These are phyloP conservation scores for Nitzschia palea DNA, from an alignment of 108 stramenopile species.

Conservation along the genomic window DNA sequence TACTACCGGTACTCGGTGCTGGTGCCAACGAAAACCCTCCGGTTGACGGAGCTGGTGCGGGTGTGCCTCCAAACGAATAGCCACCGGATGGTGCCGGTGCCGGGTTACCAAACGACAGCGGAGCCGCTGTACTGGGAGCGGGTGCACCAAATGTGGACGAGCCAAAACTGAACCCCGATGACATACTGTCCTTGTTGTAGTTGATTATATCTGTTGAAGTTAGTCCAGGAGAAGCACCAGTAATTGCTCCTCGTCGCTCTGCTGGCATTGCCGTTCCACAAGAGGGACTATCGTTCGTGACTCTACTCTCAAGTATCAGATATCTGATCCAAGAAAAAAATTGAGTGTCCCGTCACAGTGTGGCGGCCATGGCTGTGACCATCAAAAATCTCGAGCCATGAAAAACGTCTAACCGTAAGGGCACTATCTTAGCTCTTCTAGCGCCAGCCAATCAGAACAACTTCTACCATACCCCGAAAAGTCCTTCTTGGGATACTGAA, in stretches of 20 bases:
- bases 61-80: constrained; percentile 40
- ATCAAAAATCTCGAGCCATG: too few relatives aligned
- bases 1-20: constrained; percentile 18
- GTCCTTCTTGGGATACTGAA: too few relatives aligned
- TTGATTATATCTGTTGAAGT: not conserved
- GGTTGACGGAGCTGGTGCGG: constrained; percentile 17
- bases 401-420: too few relatives aligned
- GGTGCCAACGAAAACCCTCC: constrained; percentile 45
- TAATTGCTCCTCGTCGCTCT: constrained; percentile 29
- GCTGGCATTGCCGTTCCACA: constrained; percentile 25
- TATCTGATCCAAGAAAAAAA: too few relatives aligned
- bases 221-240: constrained; percentile 5
- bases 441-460: too few relatives aligned
- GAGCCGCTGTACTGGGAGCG: constrained; percentile 29
- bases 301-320: not conserved
- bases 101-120: constrained; percentile 33
- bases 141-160: constrained; percentile 35
- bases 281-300: not conserved
- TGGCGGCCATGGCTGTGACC: too few relatives aligned
- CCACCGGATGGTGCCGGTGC: constrained; percentile 51
- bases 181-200: not conserved
- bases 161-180: constrained; percentile 34
- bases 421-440: too few relatives aligned
- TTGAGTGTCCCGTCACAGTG: too few relatives aligned
- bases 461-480: too few relatives aligned